phyloP scores from a whole-genome alignment of 2,329 filamentous ascomycete genomes.

The Ophiocordyceps camponoti-saundersi region DNA sequence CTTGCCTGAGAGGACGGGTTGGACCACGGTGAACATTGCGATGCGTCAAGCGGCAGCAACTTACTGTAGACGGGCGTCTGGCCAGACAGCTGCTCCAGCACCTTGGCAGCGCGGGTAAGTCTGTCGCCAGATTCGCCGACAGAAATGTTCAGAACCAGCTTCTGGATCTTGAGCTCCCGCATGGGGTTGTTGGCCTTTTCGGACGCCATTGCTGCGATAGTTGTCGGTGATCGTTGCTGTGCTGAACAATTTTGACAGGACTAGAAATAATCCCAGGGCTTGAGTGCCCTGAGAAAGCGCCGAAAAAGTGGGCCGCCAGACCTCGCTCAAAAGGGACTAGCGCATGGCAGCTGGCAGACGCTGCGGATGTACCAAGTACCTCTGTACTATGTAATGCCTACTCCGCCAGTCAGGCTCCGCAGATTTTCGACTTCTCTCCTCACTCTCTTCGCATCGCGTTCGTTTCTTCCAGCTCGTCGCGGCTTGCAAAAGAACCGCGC shows the following conservation, averaged over 20 bases:
- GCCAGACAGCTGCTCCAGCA: constrained; percentile 98
- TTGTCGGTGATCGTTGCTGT: constrained; percentile 13
- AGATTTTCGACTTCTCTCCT: constrained; percentile 24
- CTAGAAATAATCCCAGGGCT: constrained; percentile 19
- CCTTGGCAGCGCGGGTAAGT: constrained; percentile 98
- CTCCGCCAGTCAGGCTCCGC: constrained; percentile 21
- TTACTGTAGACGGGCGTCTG: constrained; percentile 99
- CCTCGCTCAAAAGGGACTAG: constrained; percentile 9
- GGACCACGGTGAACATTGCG: constrained; percentile 2
- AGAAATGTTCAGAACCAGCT: constrained; percentile 98
- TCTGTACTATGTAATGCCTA: not conserved
- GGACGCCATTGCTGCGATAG: constrained; percentile 32
- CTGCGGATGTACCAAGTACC: not conserved
- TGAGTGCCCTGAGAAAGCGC: constrained; percentile 19
- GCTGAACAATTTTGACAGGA: constrained; percentile 15
- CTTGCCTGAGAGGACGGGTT: constrained; percentile 50
- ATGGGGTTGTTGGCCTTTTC: constrained; percentile 96
- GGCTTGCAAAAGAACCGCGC: constrained; percentile 21
- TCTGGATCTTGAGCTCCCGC: constrained; percentile 98
- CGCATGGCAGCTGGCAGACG: constrained; percentile 1
- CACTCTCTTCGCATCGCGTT: constrained; percentile 23
- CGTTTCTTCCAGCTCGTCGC: constrained; percentile 21
- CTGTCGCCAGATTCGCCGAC: constrained; percentile 99
- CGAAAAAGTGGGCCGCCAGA: constrained; percentile 7
- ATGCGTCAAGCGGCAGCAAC: constrained; percentile 15